Evolutionary conservation across 2,329 filamentous ascomycete species (phyloP).

Genomic region (Coleophoma cylindrospora): DNA sequence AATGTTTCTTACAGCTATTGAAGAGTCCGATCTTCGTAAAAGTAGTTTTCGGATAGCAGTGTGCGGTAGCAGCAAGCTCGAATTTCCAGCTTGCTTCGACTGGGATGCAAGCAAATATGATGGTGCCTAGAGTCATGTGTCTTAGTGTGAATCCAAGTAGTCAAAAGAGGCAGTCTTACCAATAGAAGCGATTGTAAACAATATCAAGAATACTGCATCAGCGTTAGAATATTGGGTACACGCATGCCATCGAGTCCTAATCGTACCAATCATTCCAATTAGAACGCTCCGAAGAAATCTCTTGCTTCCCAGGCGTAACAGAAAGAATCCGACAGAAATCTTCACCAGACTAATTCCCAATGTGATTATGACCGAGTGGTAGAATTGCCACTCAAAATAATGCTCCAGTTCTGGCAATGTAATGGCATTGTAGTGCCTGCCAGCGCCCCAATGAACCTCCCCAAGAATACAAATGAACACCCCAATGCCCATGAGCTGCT

Average conservation of each 20-base stretch:
- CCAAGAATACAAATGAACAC: conserved; percentile 31
- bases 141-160: too few relatives aligned
- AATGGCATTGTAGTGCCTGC: conserved; percentile 31
- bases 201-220: conserved; percentile 32
- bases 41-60: conserved; percentile 34
- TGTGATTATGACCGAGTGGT: conserved; percentile 37
- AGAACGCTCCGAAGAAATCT: conserved; percentile 35
- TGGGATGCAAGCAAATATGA: conserved; percentile 42
- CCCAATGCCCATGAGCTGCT: neutral
- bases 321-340: conserved; percentile 39
- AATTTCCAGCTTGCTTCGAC: conserved; percentile 39
- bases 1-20: conserved; percentile 32
- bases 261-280: conserved; percentile 16
- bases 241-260: too few relatives aligned
- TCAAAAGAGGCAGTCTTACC: too few relatives aligned
- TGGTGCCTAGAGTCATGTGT: conserved; percentile 18
- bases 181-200: conserved; percentile 31
- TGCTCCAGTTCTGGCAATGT: conserved; percentile 22
- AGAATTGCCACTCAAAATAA: conserved; percentile 33
- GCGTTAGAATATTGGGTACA: too few relatives aligned
- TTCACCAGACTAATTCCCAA: conserved; percentile 39
- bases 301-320: conserved; percentile 35
- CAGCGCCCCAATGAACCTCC: conserved; percentile 37
- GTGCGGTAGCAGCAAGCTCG: conserved; percentile 27
- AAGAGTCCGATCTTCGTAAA: conserved; percentile 40